Conservation (phyloP, 2,329 filamentous ascomycete species). For the Nemania sp. region DNA sequence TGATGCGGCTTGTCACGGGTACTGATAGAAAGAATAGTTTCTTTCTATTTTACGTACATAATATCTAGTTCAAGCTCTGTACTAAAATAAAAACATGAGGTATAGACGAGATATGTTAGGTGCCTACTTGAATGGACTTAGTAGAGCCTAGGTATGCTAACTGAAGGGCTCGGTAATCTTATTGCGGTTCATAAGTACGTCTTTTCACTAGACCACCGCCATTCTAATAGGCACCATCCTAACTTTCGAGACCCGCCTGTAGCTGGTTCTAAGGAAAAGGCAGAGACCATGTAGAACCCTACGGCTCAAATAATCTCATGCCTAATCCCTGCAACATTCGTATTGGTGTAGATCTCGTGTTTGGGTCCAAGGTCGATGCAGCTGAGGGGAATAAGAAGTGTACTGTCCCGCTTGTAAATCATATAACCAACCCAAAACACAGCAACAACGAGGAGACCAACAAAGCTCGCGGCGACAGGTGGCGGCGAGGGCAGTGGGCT, state of each 20-base stretch:
- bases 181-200: not conserved
- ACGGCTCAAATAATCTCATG: not conserved
- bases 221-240: not conserved
- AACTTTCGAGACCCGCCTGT: not conserved
- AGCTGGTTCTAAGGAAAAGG: not conserved
- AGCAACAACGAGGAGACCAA: conserved; percentile 47
- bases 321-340: not conserved
- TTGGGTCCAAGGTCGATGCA: conserved; percentile 44
- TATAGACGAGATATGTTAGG: no score
- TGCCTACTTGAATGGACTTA: not conserved
- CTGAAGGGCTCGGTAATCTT: not conserved
- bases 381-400: conserved; percentile 43
- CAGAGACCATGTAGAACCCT: not conserved
- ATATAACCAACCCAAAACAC: conserved; percentile 46
- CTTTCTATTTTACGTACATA: not conserved
- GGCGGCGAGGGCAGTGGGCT: conserved; percentile 40
- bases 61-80: conserved; percentile 1
- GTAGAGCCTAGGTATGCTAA: not conserved
- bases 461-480: conserved; percentile 45
- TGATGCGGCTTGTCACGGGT: not conserved
- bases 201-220: no score
- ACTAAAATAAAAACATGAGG: not conserved
- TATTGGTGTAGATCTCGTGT: not conserved
- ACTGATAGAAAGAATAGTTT: not conserved
- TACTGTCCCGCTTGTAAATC: conserved; percentile 33